phyloP scores from a whole-genome alignment of 1,284 basidiomycete genomes.

The Retiboletus flavoniger region DNA sequence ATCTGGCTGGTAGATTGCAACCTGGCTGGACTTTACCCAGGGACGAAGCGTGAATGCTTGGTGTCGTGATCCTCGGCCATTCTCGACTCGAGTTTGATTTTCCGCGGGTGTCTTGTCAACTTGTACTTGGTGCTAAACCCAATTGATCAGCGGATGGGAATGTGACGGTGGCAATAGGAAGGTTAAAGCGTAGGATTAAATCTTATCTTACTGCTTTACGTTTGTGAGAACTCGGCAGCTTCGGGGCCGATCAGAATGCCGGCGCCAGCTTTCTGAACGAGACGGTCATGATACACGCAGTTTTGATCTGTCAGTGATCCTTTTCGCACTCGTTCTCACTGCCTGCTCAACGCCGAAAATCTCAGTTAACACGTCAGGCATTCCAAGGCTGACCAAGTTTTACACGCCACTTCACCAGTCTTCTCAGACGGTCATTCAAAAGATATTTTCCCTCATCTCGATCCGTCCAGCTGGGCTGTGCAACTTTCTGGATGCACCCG shows the following conservation, averaged over 20 bases:
- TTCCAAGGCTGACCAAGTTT: conserved; percentile 94
- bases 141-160: not conserved
- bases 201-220: conserved; percentile 6
- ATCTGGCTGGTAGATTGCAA: conserved; percentile 79
- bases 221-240: not conserved
- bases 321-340: conserved; percentile 44
- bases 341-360: conserved; percentile 19
- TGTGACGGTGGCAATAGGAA: not conserved
- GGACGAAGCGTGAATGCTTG: too few relatives aligned
- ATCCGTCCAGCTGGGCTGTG: conserved; percentile 77
- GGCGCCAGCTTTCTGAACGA: not conserved
- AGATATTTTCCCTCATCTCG: conserved; percentile 83
- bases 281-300: conserved; percentile 80
- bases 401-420: conserved; percentile 84
- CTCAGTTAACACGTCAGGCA: conserved; percentile 83
- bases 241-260: not conserved
- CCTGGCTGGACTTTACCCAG: conserved; percentile 70
- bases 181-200: not conserved
- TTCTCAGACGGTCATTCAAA: conserved; percentile 70
- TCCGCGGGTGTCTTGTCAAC: conserved; percentile 9
- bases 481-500: conserved; percentile 91
- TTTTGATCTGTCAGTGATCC: conserved; percentile 61
- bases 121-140: not conserved
- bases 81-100: not conserved
- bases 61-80: conserved; percentile 14